Percentiles rank a stretch among this genome's conserved stretches.
phyloP scores from a whole-genome alignment of 2,329 filamentous ascomycete genomes.

The Fusarium coicis region DNA sequence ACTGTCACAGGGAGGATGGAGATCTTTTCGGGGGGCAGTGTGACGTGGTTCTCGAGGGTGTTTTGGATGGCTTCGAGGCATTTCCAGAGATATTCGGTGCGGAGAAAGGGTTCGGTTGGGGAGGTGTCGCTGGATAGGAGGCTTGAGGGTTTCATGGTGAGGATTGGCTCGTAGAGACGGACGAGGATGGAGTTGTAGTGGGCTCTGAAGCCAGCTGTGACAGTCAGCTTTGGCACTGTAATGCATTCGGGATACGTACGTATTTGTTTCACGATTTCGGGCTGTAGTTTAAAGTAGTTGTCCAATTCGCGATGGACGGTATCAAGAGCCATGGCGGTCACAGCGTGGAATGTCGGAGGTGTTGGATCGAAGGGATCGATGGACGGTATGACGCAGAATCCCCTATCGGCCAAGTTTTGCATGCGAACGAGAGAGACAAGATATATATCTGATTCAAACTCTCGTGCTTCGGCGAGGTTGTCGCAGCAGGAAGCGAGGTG shows the following conservation, averaged over 20 bases:
- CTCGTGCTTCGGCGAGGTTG: slow-evolving; percentile 39
- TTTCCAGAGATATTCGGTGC: slow-evolving; percentile 52
- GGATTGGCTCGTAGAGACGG: slow-evolving; percentile 53
- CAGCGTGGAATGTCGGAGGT: slow-evolving; percentile 35
- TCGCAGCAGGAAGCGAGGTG: slow-evolving; percentile 52
- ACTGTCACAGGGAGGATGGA: slow-evolving; percentile 47
- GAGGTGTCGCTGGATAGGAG: slow-evolving; percentile 23
- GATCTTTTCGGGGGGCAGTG: slow-evolving; percentile 42
- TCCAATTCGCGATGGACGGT: slow-evolving; percentile 50
- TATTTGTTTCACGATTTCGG: slow-evolving; percentile 32
- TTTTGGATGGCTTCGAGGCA: slow-evolving; percentile 47
- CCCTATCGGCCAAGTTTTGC: slow-evolving; percentile 48
- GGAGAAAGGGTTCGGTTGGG: slow-evolving; percentile 39
- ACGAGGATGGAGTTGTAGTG: slow-evolving; percentile 49
- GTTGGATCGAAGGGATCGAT: slow-evolving; percentile 40
- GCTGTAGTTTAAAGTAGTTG: slow-evolving; percentile 35
- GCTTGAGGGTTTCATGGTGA: slow-evolving; percentile 43
- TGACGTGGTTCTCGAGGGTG: slow-evolving; percentile 43
- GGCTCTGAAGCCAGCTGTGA: slow-evolving; percentile 48
- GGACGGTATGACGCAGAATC: slow-evolving; percentile 37
- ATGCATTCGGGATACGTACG: slow-evolving; percentile 11
- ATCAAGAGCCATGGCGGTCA: slow-evolving; percentile 50
- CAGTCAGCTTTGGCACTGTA: rapidly evolving
- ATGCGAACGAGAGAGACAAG: slow-evolving; percentile 49
- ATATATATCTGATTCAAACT: slow-evolving; percentile 48